Evolutionary conservation across 2,329 filamentous ascomycete species (phyloP), one percentile per base, ranked within the genome.

Genomic region (Talaromyces sp.): DNA sequence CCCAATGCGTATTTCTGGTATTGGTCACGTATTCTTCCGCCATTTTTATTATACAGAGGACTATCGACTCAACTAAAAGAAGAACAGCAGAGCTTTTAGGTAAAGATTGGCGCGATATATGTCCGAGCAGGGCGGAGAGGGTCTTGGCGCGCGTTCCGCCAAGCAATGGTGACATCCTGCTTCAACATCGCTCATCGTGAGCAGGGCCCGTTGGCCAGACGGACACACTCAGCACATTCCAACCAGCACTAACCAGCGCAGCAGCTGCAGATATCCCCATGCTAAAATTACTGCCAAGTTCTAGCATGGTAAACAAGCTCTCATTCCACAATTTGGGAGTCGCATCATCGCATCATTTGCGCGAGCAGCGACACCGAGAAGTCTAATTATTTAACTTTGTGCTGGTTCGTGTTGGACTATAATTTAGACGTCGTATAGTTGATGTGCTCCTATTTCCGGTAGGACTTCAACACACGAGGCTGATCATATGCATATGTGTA

Each of bases 111-210:
- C 43, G 43, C n/a, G 29, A 31, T 31, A 31, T 31, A 31, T 31
- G 29, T 10, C 10, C 13, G 11, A 19, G 7, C n/a, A 4, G 43
- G 17, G n/a, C 43, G 43, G 32, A 46, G 32, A 46, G n/a, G 14
- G 17, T 46, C 43, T 46, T 46, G 43, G 43, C 43, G 21, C 21
- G 43, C 43, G n/a, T 38, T 13, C 19, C 35, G 54, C 54, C 54
- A 56, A 56, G 54, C 32, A 27, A 56, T 56, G 54, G 54, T 43
- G 54, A 56, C 54, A 56, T 56, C 54, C 21, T 27, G 32, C 54
- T 56, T 46, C 54, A 56, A 56, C 35, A 56, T 56, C 17, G 17
- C 54, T 38, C 54, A 56, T 46, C 54, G 24, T 27, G 17, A 43
- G 27, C 31, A 35, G 26, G 10, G 17, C 2, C 7, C 11, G 43